Evolutionary conservation across 139 green algal genomes (phyloP).

Genomic region (Closterium sp.): DNA sequence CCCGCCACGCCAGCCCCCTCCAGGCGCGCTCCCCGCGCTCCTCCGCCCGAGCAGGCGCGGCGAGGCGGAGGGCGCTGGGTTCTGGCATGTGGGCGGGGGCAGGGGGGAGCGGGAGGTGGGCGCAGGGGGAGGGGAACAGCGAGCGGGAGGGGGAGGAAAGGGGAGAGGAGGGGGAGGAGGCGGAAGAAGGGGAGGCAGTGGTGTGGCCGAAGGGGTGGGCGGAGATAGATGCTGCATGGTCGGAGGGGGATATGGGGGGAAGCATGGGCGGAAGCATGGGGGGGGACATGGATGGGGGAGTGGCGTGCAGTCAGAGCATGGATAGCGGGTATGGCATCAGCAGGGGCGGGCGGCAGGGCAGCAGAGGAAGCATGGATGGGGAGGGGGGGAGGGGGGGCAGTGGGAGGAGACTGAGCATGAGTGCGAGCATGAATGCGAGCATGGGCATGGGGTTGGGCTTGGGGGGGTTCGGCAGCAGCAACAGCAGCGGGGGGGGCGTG

Average conservation of each 20-base stretch:
- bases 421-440: not conserved
- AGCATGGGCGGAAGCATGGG: not conserved
- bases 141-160: not conserved
- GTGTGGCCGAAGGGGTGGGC: not conserved
- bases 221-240: not conserved
- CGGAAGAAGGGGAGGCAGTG: not conserved
- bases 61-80: not conserved
- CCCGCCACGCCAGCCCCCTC: not conserved
- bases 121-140: not conserved
- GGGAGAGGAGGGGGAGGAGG: not conserved
- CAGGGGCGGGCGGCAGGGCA: not conserved
- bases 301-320: not conserved
- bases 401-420: not conserved
- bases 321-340: not conserved
- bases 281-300: not conserved
- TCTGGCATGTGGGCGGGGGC: not conserved
- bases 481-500: not conserved
- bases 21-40: not conserved
- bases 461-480: not conserved
- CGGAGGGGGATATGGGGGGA: not conserved
- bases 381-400: not conserved
- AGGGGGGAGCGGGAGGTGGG: not conserved
- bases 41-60: too few relatives aligned
- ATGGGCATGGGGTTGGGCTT: not conserved
- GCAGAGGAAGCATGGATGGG: not conserved